phyloP scores from a whole-genome alignment of 108 stramenopile species.

The Nitzschia sp. region DNA sequence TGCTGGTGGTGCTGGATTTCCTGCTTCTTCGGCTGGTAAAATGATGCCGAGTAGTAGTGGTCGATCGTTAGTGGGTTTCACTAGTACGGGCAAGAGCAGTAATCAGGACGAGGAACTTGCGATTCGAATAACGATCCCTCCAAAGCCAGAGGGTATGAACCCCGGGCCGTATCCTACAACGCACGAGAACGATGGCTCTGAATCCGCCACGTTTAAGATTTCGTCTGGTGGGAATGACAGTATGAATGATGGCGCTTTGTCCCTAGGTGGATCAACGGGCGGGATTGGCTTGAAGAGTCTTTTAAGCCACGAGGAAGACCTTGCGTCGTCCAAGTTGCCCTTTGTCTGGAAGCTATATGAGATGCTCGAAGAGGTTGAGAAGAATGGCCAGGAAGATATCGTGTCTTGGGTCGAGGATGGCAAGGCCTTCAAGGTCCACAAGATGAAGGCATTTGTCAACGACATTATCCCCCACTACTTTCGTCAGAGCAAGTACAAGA shows the following conservation, averaged over 20 bases:
- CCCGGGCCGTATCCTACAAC: background rate
- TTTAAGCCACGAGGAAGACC: constrained; percentile 18
- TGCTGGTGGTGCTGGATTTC: no score
- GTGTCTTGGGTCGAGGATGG: constrained; percentile 75
- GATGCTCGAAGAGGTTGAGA: constrained; percentile 36
- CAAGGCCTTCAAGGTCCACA: constrained; percentile 59
- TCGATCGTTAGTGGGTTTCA: no score
- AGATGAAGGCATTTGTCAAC: constrained; percentile 57
- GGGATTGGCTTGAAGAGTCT: background rate
- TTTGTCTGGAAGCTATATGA: constrained; percentile 44
- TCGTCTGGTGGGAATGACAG: background rate
- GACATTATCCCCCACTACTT: constrained; percentile 87
- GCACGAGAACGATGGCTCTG: background rate
- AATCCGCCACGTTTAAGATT: background rate
- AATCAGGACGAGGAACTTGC: background rate
- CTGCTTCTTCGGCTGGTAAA: no score
- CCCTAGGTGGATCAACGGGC: background rate
- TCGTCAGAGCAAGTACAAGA: constrained; percentile 82
- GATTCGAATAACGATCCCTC: constrained; percentile 11
- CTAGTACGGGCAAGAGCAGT: background rate
- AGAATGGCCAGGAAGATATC: constrained; percentile 43
- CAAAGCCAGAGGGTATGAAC: constrained; percentile 16
- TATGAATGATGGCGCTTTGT: background rate
- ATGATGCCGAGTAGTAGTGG: no score
- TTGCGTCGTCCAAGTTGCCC: constrained; percentile 29